Percentiles rank a stretch among this genome's conserved stretches.
phyloP scores from a whole-genome alignment of 495 filamentous ascomycete species.

The Hypoxylon trugodes region DNA sequence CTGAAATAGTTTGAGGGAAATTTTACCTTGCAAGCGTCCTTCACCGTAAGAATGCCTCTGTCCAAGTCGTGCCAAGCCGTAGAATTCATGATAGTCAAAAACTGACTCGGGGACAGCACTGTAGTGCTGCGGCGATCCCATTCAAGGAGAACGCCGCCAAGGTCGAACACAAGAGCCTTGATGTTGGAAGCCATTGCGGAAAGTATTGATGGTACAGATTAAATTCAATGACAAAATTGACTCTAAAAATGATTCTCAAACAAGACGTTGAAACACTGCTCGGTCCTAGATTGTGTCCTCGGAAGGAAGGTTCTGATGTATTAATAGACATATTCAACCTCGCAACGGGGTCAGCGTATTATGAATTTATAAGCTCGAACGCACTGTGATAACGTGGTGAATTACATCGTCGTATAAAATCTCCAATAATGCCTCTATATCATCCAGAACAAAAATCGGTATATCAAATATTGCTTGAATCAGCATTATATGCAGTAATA shows the following conservation, averaged over 20 bases:
- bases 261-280: not conserved
- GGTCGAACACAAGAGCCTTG: slow-evolving; percentile 20
- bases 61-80: slow-evolving; percentile 10
- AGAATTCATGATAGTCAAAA: slow-evolving; percentile 9
- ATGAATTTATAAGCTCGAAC: not conserved
- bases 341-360: not conserved
- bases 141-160: slow-evolving; percentile 20
- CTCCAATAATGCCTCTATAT: not conserved
- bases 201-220: not conserved
- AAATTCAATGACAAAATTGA: not conserved
- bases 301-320: not conserved
- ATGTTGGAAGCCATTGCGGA: slow-evolving; percentile 2
- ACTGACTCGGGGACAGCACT: slow-evolving; percentile 1
- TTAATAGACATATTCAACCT: not conserved
- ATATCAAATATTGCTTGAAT: too few species aligned
- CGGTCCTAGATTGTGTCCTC: not conserved
- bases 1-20: not conserved
- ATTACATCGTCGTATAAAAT: not conserved
- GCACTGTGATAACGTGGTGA: not conserved
- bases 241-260: too few species aligned
- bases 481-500: not conserved
- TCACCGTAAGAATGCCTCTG: not conserved
- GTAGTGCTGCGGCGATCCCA: slow-evolving; percentile 2
- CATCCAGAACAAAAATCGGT: not conserved
- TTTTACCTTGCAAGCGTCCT: slow-evolving; percentile 17